Conservation (phyloP, 2,329 filamentous ascomycete species). For the Arthroderma sp. region DNA sequence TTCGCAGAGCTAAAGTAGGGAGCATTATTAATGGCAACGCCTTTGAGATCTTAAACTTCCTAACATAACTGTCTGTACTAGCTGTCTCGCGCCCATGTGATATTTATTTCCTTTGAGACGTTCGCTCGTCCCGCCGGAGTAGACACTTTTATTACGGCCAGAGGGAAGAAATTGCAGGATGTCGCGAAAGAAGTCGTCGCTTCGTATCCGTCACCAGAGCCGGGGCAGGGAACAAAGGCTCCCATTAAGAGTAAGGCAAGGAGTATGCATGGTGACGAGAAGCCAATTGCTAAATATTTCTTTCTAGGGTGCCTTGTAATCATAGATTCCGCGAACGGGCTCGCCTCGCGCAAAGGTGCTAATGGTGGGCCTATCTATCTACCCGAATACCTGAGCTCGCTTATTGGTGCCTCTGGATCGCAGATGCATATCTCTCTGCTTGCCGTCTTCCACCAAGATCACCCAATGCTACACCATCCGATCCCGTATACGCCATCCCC, state of each 20-base stretch:
- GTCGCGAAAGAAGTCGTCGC: slow-evolving; percentile 49
- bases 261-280: background rate
- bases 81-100: slow-evolving; percentile 51
- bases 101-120: slow-evolving; percentile 69
- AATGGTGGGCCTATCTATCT: slow-evolving; percentile 43
- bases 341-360: slow-evolving; percentile 31
- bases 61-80: slow-evolving; percentile 8
- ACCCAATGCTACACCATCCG: slow-evolving; percentile 40
- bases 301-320: slow-evolving; percentile 56
- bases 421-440: slow-evolving; percentile 50
- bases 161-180: slow-evolving; percentile 43
- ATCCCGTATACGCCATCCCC: slow-evolving; percentile 47
- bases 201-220: slow-evolving; percentile 10
- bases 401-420: slow-evolving; percentile 43
- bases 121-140: slow-evolving; percentile 50
- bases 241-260: background rate
- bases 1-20: slow-evolving; percentile 56
- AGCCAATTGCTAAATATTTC: background rate
- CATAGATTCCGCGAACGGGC: slow-evolving; percentile 63
- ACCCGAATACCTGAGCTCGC: slow-evolving; percentile 55
- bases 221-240: background rate
- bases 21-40: background rate
- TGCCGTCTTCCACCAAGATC: slow-evolving; percentile 69
- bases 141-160: slow-evolving; percentile 54
- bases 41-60: background rate